A percentile compares a stretch with the other conserved stretches of the same genome.
Conservation (phyloP, 1,139 yeast genomes). For the Magnusiomyces fungicola region DNA sequence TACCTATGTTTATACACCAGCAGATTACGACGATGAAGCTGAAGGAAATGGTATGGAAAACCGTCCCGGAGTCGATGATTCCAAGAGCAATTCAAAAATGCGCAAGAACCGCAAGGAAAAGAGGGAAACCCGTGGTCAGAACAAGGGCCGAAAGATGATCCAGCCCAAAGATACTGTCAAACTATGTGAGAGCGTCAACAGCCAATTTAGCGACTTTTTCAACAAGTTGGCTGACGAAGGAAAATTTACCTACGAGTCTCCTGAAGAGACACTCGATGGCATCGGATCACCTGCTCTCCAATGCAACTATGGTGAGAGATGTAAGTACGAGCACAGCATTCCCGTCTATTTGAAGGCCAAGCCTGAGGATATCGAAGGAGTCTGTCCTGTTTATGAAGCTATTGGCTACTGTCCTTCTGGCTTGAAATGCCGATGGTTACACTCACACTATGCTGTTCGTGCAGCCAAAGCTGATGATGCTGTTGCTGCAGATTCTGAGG, state of each 20-base stretch:
- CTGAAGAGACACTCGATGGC: slow-evolving; percentile 2
- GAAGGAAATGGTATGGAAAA: slow-evolving; percentile 38
- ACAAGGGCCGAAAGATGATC: slow-evolving; percentile 72
- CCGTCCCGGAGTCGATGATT: slow-evolving; percentile 38
- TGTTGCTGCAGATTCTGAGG: not conserved
- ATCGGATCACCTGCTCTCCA: slow-evolving; percentile 22
- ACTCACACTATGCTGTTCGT: slow-evolving; percentile 53
- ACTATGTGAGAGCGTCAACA: slow-evolving; percentile 56
- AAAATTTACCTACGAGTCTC: slow-evolving; percentile 18
- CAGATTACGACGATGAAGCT: slow-evolving; percentile 40
- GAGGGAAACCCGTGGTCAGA: slow-evolving; percentile 71
- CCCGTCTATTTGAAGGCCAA: slow-evolving; percentile 56
- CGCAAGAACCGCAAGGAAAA: slow-evolving; percentile 37
- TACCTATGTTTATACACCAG: slow-evolving; percentile 22
- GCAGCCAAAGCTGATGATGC: slow-evolving; percentile 38
- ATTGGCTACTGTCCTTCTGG: slow-evolving; percentile 92
- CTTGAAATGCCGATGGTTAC: slow-evolving; percentile 83
- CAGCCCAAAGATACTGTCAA: slow-evolving; percentile 61
- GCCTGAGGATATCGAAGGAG: slow-evolving; percentile 61
- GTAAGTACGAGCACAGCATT: slow-evolving; percentile 74
- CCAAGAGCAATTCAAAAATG: slow-evolving; percentile 28
- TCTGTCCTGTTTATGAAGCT: slow-evolving; percentile 76
- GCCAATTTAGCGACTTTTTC: not conserved
- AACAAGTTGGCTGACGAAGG: slow-evolving; percentile 22
- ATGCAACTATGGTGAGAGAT: slow-evolving; percentile 67